Base-by-base conservation (phyloP, 495 filamentous ascomycete genomes). In the Penicillium subrubescens region DNA sequence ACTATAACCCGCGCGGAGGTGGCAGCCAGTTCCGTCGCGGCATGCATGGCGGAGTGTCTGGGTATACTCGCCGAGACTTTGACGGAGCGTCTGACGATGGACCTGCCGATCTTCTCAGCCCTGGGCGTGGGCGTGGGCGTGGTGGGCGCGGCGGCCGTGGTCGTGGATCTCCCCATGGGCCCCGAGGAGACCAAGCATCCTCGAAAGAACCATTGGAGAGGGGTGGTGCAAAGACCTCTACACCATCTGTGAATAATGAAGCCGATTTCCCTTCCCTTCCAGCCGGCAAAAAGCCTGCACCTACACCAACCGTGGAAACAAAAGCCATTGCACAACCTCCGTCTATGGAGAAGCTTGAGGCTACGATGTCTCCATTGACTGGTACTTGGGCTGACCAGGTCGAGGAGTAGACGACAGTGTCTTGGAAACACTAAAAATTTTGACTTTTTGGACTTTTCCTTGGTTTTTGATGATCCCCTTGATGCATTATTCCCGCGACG, bases 31-130 rank as follows among this genome's bases (percentile, higher is more conserved):
- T 74, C 68, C 75, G 84, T 19, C 77, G 88, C 52, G 88, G 88
- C 11, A 86, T 85, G 67, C 81, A 88, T 70, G 88, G 88, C 15
- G 88, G 86, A 34, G 82, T 89, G 15, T 75, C 79, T 51, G 80
- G 79, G 29, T 69, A 73, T 44, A 60, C 63, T 2, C 71, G 80
- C 61, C 71, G 71, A 21, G 75, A 79, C 61, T 74, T 76, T 52
- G 72, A 69, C 37, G 75, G 71, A 15, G 61, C 71, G 2, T 19
- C 72, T 15, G 68, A 67, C 5, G 75, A 76, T 19, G 57, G 10
- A 14, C 29, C 64, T 17, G 41, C 17, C 12, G 58, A 51, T 33
- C 35, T 63, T 15, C 10, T 23, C 10, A 64, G 59, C 37, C 54
- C 67, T 7, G 61, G 65, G 8, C 65, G 71, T n/a, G 71, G 64